Evolutionary conservation across 352 stramenopile genomes (phyloP).

Genomic region (Pythium biforme): DNA sequence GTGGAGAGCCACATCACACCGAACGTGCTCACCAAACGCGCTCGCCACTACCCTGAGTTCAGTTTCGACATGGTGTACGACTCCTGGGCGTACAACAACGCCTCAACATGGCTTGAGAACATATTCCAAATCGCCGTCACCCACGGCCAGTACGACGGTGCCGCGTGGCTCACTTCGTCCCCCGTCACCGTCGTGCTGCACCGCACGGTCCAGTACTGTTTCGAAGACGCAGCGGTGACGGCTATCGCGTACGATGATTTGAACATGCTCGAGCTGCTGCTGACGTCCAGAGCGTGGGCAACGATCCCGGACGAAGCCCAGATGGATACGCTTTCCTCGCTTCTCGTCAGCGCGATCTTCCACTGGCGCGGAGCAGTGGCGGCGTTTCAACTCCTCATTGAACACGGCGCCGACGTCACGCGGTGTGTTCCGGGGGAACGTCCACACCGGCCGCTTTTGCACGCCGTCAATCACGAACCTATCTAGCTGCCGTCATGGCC

Average conservation of each 20-base stretch:
- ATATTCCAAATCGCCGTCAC: not conserved
- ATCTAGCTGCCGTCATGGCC: not conserved
- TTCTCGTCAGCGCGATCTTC: not conserved
- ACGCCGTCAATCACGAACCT: not conserved
- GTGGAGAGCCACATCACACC: not conserved
- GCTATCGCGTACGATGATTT: not conserved
- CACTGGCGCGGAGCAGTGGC: not conserved
- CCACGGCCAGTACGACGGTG: not conserved
- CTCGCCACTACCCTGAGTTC: too few relatives aligned
- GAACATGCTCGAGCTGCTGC: not conserved
- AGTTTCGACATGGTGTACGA: too few relatives aligned
- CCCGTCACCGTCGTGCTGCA: not conserved
- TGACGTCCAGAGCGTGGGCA: not conserved
- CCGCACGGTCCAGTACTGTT: not conserved
- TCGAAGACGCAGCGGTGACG: not conserved
- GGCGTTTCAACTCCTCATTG: not conserved
- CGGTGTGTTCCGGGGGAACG: not conserved
- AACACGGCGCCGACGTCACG: not conserved
- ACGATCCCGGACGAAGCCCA: not conserved
- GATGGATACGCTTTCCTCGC: not conserved
- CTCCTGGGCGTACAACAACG: too few relatives aligned
- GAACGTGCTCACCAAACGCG: too few relatives aligned
- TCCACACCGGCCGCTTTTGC: not conserved
- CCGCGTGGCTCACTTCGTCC: conserved; percentile 1
- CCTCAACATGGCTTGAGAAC: too few relatives aligned